Conservation (phyloP, 148 eudicot species). For the Drosera capensis region DNA sequence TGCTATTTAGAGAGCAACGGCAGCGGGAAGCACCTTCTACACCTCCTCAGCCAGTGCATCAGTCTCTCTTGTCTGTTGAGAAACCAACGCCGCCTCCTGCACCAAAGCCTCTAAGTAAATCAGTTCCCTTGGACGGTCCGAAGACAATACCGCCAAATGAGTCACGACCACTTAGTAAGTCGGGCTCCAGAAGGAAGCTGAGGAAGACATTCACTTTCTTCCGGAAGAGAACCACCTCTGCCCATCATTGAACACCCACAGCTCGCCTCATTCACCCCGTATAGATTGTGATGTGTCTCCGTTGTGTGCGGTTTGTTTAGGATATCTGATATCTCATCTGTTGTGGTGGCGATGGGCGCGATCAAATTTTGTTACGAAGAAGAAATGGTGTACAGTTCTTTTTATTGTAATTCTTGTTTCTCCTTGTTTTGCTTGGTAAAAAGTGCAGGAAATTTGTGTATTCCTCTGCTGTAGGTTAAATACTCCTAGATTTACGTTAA, state of each 20-base stretch:
- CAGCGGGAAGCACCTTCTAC: conserved; percentile 49
- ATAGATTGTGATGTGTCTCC: no score
- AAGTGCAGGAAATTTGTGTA: no score
- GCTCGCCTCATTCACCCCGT: background rate
- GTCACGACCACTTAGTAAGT: conserved; percentile 32
- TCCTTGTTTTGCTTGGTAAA: no score
- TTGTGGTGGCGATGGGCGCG: no score
- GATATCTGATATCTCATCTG: no score
- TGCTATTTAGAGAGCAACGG: conserved; percentile 79
- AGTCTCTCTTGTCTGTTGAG: conserved; percentile 3
- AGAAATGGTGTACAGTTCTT: no score
- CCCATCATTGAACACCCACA: background rate
- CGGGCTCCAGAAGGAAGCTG: conserved; percentile 42
- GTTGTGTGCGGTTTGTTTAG: no score
- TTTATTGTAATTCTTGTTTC: no score
- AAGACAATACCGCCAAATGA: conserved; percentile 14
- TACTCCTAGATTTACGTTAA: no score
- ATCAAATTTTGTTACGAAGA: no score
- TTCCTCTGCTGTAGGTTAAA: no score
- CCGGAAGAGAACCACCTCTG: conserved; percentile 44
- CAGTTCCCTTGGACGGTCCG: background rate
- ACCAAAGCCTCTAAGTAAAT: background rate
- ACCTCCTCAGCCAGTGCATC: conserved; percentile 22
- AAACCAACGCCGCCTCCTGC: background rate
- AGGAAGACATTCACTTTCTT: conserved; percentile 54